A percentile compares a stretch with the other conserved stretches of the same genome.
Conservation (phyloP, 2,329 filamentous ascomycete genomes). For the Paraphaeosphaeria sporulosa region DNA sequence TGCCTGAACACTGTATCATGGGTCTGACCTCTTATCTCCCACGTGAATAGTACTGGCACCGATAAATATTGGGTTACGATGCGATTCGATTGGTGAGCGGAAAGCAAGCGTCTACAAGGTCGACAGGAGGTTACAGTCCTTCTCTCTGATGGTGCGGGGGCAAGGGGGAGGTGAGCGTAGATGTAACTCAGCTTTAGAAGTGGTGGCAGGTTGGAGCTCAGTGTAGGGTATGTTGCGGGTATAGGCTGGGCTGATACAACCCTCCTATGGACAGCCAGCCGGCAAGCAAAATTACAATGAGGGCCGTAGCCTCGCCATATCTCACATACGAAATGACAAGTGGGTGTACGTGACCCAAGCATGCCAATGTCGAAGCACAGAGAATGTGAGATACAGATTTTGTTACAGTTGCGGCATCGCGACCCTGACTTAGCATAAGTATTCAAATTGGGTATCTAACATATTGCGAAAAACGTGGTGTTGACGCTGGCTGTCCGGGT, state of each 20-base stretch:
- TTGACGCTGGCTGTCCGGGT: constrained; percentile 7
- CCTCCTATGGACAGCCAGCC: not conserved
- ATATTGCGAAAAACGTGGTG: not conserved
- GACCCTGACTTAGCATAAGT: not conserved
- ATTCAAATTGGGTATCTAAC: not conserved
- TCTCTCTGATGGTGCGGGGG: constrained; percentile 1
- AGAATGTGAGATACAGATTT: not conserved
- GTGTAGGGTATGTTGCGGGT: not conserved
- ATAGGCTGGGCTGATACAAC: constrained; percentile 1
- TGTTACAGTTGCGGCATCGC: not conserved
- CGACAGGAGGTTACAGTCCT: not conserved
- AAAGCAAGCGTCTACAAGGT: not conserved
- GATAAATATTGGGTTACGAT: constrained; percentile 3
- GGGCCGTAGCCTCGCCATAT: not conserved
- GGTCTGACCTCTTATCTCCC: not conserved
- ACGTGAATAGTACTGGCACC: not conserved
- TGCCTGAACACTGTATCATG: not conserved
- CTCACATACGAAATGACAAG: not conserved
- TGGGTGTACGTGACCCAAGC: not conserved
- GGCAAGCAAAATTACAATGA: not conserved
- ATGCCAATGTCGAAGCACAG: not conserved
- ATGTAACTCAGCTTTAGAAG: constrained; percentile 8
- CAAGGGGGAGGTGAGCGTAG: not conserved
- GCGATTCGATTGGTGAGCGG: constrained; percentile 2
- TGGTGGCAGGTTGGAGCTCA: not conserved